Evolutionary conservation across 2,329 filamentous ascomycete species (phyloP).

Genomic region (Colletotrichum musae): DNA sequence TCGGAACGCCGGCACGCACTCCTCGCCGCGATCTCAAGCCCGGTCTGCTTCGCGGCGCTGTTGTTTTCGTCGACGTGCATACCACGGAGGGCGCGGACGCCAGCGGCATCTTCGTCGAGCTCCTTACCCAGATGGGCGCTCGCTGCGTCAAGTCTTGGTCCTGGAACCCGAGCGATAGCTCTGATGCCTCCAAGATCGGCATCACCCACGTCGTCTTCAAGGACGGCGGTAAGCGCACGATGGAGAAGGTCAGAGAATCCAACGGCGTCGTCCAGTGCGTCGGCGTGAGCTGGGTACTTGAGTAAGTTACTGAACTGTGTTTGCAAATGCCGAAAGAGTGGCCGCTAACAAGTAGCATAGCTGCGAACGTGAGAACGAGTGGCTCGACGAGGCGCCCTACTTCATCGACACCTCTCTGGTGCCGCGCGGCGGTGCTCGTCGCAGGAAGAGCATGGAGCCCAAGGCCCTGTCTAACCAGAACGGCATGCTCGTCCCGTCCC

Average conservation of each 20-base stretch:
- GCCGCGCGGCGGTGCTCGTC: conserved; percentile 78
- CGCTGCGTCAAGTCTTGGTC: conserved; percentile 82
- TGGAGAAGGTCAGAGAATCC: conserved; percentile 84
- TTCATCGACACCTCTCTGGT: conserved; percentile 76
- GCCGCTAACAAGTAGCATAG: conserved; percentile 54
- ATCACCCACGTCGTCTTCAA: conserved; percentile 95
- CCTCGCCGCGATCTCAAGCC: conserved; percentile 68
- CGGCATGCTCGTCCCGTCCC: conserved; percentile 69
- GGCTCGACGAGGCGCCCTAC: conserved; percentile 82
- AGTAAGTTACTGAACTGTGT: conserved; percentile 71
- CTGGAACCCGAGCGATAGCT: conserved; percentile 71
- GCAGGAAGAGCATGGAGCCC: conserved; percentile 87
- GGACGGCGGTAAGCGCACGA: conserved; percentile 83
- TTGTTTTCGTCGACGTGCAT: conserved; percentile 88
- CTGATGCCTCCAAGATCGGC: conserved; percentile 69
- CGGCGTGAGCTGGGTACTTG: conserved; percentile 89
- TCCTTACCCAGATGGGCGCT: conserved; percentile 86
- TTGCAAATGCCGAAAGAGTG: neutral
- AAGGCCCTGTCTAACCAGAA: conserved; percentile 78
- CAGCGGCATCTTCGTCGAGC: conserved; percentile 84
- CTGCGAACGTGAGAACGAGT: conserved; percentile 82
- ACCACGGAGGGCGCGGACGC: conserved; percentile 86
- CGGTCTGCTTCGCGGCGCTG: conserved; percentile 75
- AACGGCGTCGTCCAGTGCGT: conserved; percentile 86
- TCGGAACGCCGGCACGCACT: conserved; percentile 70